Base-by-base conservation (phyloP, 352 stramenopile species). In the Phytopythium delawarense region DNA sequence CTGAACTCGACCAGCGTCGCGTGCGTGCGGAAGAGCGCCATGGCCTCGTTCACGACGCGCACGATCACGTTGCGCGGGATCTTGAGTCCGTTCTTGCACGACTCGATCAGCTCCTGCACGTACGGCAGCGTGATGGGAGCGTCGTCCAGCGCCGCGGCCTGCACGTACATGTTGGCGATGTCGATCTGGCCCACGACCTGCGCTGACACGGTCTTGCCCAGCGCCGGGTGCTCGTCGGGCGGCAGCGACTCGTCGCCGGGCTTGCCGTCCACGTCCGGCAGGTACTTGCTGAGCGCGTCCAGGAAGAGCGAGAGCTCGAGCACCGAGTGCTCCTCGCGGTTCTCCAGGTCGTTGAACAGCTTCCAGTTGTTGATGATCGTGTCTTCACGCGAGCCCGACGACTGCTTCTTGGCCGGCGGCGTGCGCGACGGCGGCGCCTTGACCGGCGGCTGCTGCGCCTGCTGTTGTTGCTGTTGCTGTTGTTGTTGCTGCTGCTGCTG, bases 321-420 rank as follows among this genome's bases (percentile, higher is more conserved):
- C 71, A 89, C 84, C 72, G 91, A 79, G 25, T 81, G 78, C 62
- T 95, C 86, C 66, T 95, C 86, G 44, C 83, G 77, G 67, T 91
- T 93, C 63, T 95, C 86, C 15, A 95, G 70, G 63, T 95, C 84
- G 58, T 91, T 93, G 58, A 95, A 95, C 16, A 95, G 72, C 63
- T 95, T 91, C 84, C 84, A 93, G 72, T 91, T 90, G 42, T 78
- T 87, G 45, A 91, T 91, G 52, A 78, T 64, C 23, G 90, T 76
- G 30, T 92, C 85, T 28, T 80, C 71, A 11, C 40, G 37, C 34
- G 54, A 60, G 30, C 34, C 34, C 16, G 54, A 60, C 39, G 54
- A 60, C 39, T 28, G 18, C 37, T 60, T 60, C 37, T 60, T 60
- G 37, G 39, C 39, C 2, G 54, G 54, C 13, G 54, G 23, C 15